These are phyloP conservation scores for Saussurea involucrata DNA, from an alignment of 129 eudicot species.

Conservation along the genomic window DNA sequence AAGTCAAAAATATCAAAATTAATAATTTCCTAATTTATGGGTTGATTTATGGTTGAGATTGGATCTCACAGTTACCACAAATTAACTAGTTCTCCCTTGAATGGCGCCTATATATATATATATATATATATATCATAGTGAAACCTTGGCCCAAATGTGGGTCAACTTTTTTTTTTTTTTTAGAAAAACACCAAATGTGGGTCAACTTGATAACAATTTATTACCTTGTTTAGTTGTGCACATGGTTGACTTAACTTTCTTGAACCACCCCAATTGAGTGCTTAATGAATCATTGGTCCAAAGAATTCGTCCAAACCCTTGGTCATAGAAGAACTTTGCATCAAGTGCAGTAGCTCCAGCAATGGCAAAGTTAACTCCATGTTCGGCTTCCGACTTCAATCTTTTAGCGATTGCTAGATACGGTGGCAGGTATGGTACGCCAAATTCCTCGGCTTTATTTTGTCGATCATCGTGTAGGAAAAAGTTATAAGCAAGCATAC, in stretches of 20 bases:
- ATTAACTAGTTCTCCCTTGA: no score
- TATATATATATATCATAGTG: no score
- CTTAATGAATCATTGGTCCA: slow-evolving; percentile 71
- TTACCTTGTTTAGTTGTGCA: slow-evolving; percentile 64
- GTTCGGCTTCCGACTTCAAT: slow-evolving; percentile 23
- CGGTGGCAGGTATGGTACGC: slow-evolving; percentile 62
- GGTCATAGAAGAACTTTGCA: slow-evolving; percentile 45
- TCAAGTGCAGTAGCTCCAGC: slow-evolving; percentile 85
- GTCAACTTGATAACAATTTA: neutral
- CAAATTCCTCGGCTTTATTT: slow-evolving; percentile 58
- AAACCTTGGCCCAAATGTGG: no score
- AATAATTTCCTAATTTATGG: no score
- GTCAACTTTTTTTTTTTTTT: no score
- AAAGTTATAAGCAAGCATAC: neutral
- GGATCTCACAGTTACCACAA: no score
- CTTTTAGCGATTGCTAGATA: slow-evolving; percentile 40
- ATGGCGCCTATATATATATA: no score
- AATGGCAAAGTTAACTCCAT: slow-evolving; percentile 80
- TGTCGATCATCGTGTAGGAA: neutral
- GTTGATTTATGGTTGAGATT: no score
- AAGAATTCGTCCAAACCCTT: slow-evolving; percentile 36
- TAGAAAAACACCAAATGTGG: neutral
- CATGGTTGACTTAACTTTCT: slow-evolving; percentile 44
- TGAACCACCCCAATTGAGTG: slow-evolving; percentile 76
- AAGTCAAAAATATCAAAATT: no score